Evolutionary conservation across 345 rosid species (phyloP).

Genomic region (Pugionium dolabratum): DNA sequence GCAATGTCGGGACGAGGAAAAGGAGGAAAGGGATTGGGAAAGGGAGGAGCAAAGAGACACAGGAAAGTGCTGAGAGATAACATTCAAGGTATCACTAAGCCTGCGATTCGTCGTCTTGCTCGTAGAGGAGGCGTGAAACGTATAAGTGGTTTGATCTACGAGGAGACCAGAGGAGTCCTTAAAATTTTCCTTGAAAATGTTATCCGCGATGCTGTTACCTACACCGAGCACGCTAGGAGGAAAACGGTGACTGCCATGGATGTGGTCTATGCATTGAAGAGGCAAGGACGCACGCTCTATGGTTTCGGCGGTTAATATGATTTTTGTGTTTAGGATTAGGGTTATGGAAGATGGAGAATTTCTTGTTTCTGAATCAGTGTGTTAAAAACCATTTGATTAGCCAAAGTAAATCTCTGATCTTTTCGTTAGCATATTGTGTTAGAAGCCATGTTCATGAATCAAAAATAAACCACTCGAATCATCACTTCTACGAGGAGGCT

Average conservation of each 20-base stretch:
- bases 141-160: conserved; percentile 54
- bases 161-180: conserved; percentile 53
- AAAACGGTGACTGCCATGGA: too few species aligned
- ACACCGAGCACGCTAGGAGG: too few species aligned
- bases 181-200: conserved; percentile 59
- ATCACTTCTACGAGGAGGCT: conserved; percentile 89
- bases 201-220: neutral
- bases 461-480: conserved; percentile 46
- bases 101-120: conserved; percentile 54
- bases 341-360: too few species aligned
- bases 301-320: too few species aligned
- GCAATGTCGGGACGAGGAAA: neutral
- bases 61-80: neutral
- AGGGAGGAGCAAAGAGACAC: neutral
- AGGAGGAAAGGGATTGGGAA: neutral
- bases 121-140: conserved; percentile 61
- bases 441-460: too few species aligned
- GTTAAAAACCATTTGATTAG: too few species aligned
- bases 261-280: too few species aligned
- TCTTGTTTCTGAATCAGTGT: too few species aligned
- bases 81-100: neutral
- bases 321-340: too few species aligned
- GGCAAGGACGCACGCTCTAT: too few species aligned
- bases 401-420: too few species aligned
- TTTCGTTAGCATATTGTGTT: too few species aligned